Evolutionary conservation across 768 basidiomycete genomes (phyloP), one percentile per base, ranked within the genome.

Genomic region (Tylopilus sp.): DNA sequence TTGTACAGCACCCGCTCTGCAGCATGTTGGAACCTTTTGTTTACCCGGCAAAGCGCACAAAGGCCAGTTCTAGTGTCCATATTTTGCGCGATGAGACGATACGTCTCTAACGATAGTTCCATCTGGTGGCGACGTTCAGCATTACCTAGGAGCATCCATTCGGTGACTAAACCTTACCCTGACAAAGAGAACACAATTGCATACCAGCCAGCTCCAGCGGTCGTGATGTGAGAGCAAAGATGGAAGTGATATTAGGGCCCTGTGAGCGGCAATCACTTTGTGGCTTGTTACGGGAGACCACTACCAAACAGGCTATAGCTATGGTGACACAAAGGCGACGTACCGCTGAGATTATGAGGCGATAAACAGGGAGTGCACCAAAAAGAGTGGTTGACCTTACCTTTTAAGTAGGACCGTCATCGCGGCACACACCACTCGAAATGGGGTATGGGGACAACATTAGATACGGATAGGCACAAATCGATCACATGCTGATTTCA

Each of bases 1-100:
- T 78, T 81, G 70, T 86, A 87, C 4, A 87, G 69, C 4, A 75
- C 76, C 41, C 70, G 75, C 61, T 86, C 82, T 17, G 81, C 80
- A 44, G 73, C 79, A 40, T 62, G 63, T 51, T 74, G 79, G 58
- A 86, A 84, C 13, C 66, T 65, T 60, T 73, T 79, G 52, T 76
- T 83, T 22, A 86, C 84, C 57, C 75, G 71, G 65, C 79, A 83
- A 30, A 87, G 75, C 17, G 71, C 58, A 52, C 76, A 78, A 49
- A 87, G 71, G 63, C 85, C 83, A 58, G 71, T 62, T 44, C 76
- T 79, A 57, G 66, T 79, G 48, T 66, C 72, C 55, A 81, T 73
- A 67, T 78, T 61, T 59, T 74, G 75, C 39, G 79, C 78, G 61
- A 86, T 79, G 60, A 75, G 74, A 68, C 74, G 76, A 71, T 78